Evolutionary conservation across 768 basidiomycete species (phyloP).

Genomic region (Hortiboletus flavorubellus): DNA sequence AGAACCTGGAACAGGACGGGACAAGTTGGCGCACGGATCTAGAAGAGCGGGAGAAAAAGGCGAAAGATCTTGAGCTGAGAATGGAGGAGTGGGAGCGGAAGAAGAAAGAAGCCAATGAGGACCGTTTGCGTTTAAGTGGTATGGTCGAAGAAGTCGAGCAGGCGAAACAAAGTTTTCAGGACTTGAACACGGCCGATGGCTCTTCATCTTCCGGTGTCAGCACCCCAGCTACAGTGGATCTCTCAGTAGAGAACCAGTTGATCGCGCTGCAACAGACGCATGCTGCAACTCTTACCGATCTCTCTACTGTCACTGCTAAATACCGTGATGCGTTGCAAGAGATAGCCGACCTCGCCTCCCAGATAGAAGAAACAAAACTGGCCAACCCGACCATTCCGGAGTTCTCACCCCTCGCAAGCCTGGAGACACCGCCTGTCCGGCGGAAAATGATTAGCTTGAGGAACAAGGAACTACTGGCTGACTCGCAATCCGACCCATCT

Average conservation of each 20-base stretch:
- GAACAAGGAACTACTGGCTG: slow-evolving; percentile 42
- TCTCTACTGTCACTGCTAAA: slow-evolving; percentile 73
- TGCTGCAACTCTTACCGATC: slow-evolving; percentile 72
- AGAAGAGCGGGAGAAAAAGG: slow-evolving; percentile 74
- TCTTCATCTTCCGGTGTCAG: slow-evolving; percentile 29
- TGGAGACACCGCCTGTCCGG: slow-evolving; percentile 45
- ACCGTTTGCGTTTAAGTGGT: slow-evolving; percentile 60
- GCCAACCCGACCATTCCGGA: slow-evolving; percentile 46
- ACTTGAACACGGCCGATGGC: slow-evolving; percentile 30
- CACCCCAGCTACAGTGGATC: slow-evolving; percentile 34
- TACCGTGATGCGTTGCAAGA: slow-evolving; percentile 88
- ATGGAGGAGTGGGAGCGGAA: slow-evolving; percentile 77
- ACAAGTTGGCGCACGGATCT: slow-evolving; percentile 83
- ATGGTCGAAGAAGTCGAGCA: slow-evolving; percentile 69
- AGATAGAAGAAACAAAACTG: slow-evolving; percentile 84
- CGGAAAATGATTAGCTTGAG: slow-evolving; percentile 53
- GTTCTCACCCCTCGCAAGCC: slow-evolving; percentile 36
- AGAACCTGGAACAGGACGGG: slow-evolving; percentile 65
- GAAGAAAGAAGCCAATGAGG: slow-evolving; percentile 63
- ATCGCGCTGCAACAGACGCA: slow-evolving; percentile 78
- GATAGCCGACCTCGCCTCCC: slow-evolving; percentile 90
- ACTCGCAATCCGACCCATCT: slow-evolving; percentile 49
- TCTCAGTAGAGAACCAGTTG: slow-evolving; percentile 57
- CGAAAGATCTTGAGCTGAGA: slow-evolving; percentile 73
- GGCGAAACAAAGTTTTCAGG: slow-evolving; percentile 66